A percentile compares a stretch with the other conserved stretches of the same genome.
Conservation (phyloP, 257 asterid genomes). For the Jasminum sambac region DNA sequence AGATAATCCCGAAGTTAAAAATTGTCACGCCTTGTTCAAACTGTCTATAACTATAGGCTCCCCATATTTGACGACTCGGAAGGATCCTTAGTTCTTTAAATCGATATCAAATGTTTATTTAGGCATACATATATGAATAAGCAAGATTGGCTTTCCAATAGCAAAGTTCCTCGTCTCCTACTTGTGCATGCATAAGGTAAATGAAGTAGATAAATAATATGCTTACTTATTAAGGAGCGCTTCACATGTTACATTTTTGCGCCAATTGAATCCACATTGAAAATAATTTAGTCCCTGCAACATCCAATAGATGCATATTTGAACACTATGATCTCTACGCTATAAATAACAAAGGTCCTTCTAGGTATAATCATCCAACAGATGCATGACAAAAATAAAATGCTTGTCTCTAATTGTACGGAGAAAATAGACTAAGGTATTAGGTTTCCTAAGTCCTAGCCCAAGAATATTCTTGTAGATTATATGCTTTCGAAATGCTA, state of each 20-base stretch:
- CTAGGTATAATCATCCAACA: slow-evolving; percentile 18
- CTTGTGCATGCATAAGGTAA: slow-evolving; percentile 30
- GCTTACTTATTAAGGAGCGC: slow-evolving; percentile 76
- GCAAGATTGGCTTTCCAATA: slow-evolving; percentile 12
- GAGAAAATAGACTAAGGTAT: not conserved
- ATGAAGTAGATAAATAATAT: slow-evolving; percentile 51
- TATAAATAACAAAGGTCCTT: slow-evolving; percentile 15
- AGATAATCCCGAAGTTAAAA: not conserved
- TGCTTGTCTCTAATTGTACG: not conserved
- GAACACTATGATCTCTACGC: slow-evolving; percentile 47
- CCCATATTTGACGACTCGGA: not conserved
- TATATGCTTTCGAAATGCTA: too few relatives aligned
- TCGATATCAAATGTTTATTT: not conserved
- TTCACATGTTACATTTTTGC: slow-evolving; percentile 58
- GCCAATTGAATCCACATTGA: slow-evolving; percentile 63
- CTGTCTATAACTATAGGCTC: not conserved
- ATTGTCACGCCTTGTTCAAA: not conserved
- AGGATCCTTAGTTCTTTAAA: not conserved
- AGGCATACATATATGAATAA: not conserved
- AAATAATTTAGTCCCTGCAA: slow-evolving; percentile 67
- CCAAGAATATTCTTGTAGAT: too few relatives aligned
- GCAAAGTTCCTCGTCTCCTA: slow-evolving; percentile 28
- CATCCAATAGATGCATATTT: slow-evolving; percentile 69
- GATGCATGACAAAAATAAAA: slow-evolving; percentile 16
- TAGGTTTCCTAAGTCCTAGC: not conserved